Base-by-base conservation (phyloP, 768 basidiomycete species). In the Erythrobasidium yunnanense region DNA sequence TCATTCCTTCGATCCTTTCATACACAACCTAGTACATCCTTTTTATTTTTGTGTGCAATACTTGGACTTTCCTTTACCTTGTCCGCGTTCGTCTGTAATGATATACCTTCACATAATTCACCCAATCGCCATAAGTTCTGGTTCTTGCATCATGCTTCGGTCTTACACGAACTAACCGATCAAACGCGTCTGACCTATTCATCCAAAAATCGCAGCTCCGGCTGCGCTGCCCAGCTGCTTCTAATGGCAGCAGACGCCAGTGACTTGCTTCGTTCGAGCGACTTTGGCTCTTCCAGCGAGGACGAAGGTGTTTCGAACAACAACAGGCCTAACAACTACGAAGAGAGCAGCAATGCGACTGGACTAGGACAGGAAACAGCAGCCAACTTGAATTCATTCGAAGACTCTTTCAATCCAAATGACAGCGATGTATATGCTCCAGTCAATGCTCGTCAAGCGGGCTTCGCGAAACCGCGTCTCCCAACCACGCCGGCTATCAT, bases 221-320 rank as follows among this genome's bases (percentile, higher is more conserved):
- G 11, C 38, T 42, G 38, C 38, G 11, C 38, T 42, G 38, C 23
- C 52, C 52, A 22, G 30, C 54, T 23, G 33, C 18, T 35, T 45
- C 34, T 20, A 13, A 63, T 63, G 60, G 60, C 60, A 3, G 32
- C 60, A 4, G 49, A 32, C 27, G 60, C 47, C 11, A 46, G 38
- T 30, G 60, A 46, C 25, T 50, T 63, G 60, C 60, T 63, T 46
- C 11, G 49, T 23, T 63, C 60, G 15, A 46, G 60, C 32, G 60
- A 49, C 45, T 63, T 63, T 63, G 60, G 60, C 11, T 49, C 60
- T 7, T 63, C 60, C 23, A 38, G 60, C 60, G 60, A 63, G n/a
- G 60, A 63, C 4, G 60, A 33, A 46, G 56, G 25, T 2, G 3
- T 13, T 23, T n/a, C n/a, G n/a, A n/a, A n/a, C n/a, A n/a, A n/a